Base-by-base conservation (phyloP, 768 basidiomycete species). In the Tylopilus subfusipes region DNA sequence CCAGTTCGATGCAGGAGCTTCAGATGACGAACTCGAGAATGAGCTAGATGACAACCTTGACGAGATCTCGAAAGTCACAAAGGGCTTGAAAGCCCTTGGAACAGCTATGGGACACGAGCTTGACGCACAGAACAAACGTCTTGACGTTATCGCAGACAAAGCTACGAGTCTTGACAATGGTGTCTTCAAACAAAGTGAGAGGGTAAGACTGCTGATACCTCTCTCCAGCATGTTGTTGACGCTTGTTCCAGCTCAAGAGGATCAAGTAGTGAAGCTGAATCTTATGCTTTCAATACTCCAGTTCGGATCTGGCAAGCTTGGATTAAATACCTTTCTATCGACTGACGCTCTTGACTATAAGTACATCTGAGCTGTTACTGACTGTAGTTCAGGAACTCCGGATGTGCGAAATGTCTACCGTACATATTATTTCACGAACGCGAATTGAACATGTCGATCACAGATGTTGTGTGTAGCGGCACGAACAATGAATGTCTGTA, bases 21-120 rank as follows among this genome's bases (percentile, higher is more conserved):
- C 88, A 7, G 96, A 99, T 64, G 94, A 98, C 62, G 93, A 95
- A 72, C 60, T 96, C 1, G 96, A 99, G 74, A 88, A 98, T 62
- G 94, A 98, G 72, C 64, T 99, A 34, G 96, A 98, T 63, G 83
- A 81, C 59, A 98, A 98, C 69, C 74, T 99, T 24, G 85, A 90
- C 67, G 93, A 96, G 70, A 88, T 96, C 54, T 75, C 82, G 33
- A 85, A 84, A 48, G 82, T 87, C 48, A 83, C 90, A 2, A 89
- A 85, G 73, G 77, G 83, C 43, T 77, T 97, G 56, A 91, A 89
- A 72, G 82, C 84, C 3, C 74, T 95, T 19, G 90, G 88, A 7
- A 78, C 78, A 56, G 84, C 88, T 5, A 93, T 92, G 86, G 88
- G 90, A 42, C 81, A 90, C 56, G 95, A 98, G 68, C 83, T 98